phyloP scores from a whole-genome alignment of 768 basidiomycete species.

The Tremella mesenterica region DNA sequence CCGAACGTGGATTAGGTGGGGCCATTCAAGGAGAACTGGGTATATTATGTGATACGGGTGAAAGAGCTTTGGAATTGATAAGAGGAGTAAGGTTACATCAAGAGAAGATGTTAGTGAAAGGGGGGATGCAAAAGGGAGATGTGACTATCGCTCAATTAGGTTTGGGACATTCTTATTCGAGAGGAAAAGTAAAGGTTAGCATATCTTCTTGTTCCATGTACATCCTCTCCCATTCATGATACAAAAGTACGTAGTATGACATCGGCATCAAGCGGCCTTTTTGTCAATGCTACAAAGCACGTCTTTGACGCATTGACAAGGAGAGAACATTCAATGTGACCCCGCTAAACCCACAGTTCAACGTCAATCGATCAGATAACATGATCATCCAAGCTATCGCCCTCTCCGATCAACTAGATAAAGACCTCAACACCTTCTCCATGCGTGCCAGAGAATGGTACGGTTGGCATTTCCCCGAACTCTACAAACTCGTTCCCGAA shows the following conservation, averaged over 20 bases:
- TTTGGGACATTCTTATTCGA: conserved; percentile 92
- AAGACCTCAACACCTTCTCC: conserved; percentile 96
- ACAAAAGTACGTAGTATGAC: no score
- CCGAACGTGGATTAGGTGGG: conserved; percentile 64
- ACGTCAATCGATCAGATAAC: conserved; percentile 63
- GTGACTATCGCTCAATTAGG: conserved; percentile 89
- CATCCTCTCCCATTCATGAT: neutral
- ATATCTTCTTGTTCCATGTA: neutral
- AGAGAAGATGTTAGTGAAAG: conserved; percentile 59
- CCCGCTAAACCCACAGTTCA: conserved; percentile 42
- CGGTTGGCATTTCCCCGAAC: conserved; percentile 97
- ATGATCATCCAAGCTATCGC: conserved; percentile 99
- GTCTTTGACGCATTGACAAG: no score
- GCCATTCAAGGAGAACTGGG: conserved; percentile 65
- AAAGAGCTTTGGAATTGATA: conserved; percentile 71
- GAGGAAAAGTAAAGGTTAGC: conserved; percentile 81
- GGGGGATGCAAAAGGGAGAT: conserved; percentile 68
- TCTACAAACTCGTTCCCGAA: conserved; percentile 84
- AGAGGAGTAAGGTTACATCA: conserved; percentile 90
- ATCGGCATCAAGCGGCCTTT: no score
- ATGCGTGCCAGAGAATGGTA: conserved; percentile 99
- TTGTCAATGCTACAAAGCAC: neutral
- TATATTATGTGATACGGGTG: conserved; percentile 71
- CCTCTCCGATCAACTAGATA: conserved; percentile 95
- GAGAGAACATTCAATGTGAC: no score